Evolutionary conservation across 2,329 filamentous ascomycete species (phyloP), one percentile per base, ranked within the genome.

Genomic region (Paraconiothyrium brasiliense): DNA sequence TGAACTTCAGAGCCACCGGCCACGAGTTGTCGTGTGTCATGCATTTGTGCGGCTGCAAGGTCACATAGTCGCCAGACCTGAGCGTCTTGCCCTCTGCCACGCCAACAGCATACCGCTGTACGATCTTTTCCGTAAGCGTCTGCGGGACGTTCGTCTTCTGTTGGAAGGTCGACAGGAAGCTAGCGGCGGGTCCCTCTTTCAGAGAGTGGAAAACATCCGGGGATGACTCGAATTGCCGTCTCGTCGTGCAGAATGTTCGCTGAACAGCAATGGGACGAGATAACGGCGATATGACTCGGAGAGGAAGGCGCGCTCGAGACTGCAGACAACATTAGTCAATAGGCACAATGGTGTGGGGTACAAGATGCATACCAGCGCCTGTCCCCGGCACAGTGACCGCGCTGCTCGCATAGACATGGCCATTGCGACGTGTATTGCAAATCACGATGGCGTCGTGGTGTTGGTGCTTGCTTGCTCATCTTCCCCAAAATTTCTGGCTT

Each of bases 91-190:
- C 92, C 11, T 87, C 78, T 1, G 91, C 80, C 1, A 97, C 85
- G 10, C 89, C 92, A n/a, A 93, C 84, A 0, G 92, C 86, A 78
- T 97, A 90, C 16, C 85, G 81, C 77, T 97, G 94, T 0, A 97
- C 90, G 61, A 97, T 97, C 84, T 97, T 97, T 78, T 97, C 94
- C 2, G 92, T 95, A 55, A 97, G 80, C 2, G 92, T 97, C 79
- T 97, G 93, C 0, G 92, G 86, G 2, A 80, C 78, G 20, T 78
- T 75, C 32, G 82, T 70, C 41, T 73, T 76, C 20, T 78, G 73
- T 50, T 77, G 86, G 37, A 92, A 89, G 44, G 90, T 88, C 66
- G 96, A 88, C 64, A 97, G 86, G 62, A 93, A 89, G 70, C 91
- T 87, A 16, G 93, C 82, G 4, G 80, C 72, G 2, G 85, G 78